Base-by-base conservation (phyloP, 2,329 filamentous ascomycete genomes). In the Aureobasidium uvarum region DNA sequence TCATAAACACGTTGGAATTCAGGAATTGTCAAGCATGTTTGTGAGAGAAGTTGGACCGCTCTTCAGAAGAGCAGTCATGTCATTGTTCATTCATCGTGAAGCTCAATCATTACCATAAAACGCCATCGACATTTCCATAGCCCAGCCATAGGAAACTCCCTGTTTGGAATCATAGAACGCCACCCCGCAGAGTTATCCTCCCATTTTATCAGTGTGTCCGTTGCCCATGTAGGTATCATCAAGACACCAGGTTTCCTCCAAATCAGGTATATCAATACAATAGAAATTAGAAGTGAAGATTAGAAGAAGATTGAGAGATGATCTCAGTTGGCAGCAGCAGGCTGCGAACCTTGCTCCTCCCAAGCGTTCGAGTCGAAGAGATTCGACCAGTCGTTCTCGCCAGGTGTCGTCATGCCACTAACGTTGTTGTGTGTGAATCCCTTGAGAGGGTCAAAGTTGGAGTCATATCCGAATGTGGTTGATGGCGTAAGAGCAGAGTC, bases 331-430 rank as follows among this genome's bases (percentile, higher is more conserved):
- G 41, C 58, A 56, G 20, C 28, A 5, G 58, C 41, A 18, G 55
- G 16, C 46, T 68, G 62, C 39, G 65, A 68, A 16, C 54, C 63
- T 31, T 62, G 46, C 28, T 70, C 67, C 23, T 70, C 69, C 66
- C 67, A 70, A 20, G 45, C 64, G 33, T 68, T 70, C 25, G 66
- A 70, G 31, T 73, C 68, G n/a, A 73, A 67, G n/a, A 73, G 67
- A 51, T 64, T 71, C n/a, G 68, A 52, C 71, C 71, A 73, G n/a
- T 73, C 71, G 13, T 68, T 66, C 46, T 69, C 68, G 39, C 58
- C 68, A 65, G 38, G 68, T 66, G 71, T 71, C 0, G 68, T 71
- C 11, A 72, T 66, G 1, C 69, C 68, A n/a, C 69, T 72, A 5
- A 55, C 36, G 8, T 55, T 55, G 31, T 68, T 69, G 62, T 67